Conservation (phyloP, 495 filamentous ascomycete genomes). For the Aspergillus cavernicola region DNA sequence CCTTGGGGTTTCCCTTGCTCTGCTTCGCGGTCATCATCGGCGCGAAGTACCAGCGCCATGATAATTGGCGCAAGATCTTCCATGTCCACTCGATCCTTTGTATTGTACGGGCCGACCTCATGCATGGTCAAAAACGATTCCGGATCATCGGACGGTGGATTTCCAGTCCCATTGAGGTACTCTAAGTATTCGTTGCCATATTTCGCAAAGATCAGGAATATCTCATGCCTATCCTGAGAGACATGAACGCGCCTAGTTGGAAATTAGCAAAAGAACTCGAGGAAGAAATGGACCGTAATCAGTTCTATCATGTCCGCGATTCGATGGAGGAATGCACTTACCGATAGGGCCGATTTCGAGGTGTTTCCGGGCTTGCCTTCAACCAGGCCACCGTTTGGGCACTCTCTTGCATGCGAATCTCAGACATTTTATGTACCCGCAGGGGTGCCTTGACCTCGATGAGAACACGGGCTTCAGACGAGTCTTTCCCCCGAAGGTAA, state of each 20-base stretch:
- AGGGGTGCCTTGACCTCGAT: slow-evolving; percentile 10
- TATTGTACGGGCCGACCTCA: slow-evolving; percentile 2
- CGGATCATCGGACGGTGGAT: not conserved
- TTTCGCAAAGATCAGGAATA: slow-evolving; percentile 15
- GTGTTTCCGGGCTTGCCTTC: not conserved
- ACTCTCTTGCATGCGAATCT: slow-evolving; percentile 15
- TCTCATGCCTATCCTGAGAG: slow-evolving; percentile 14
- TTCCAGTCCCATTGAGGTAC: slow-evolving; percentile 1
- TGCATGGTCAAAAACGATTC: slow-evolving; percentile 4
- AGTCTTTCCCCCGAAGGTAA: not conserved
- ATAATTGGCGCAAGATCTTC: not conserved
- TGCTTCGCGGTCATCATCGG: not conserved
- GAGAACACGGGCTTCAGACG: not conserved
- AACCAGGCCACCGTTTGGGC: slow-evolving; percentile 18
- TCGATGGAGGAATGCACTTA: too few species aligned
- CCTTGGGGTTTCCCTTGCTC: not conserved
- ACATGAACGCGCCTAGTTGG: slow-evolving; percentile 10
- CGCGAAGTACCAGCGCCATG: slow-evolving; percentile 1
- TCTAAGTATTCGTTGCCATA: slow-evolving; percentile 5
- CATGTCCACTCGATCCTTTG: not conserved
- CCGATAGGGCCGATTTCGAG: not conserved
- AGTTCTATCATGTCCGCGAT: too few species aligned
- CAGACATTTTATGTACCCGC: not conserved
- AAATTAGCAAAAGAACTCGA: not conserved
- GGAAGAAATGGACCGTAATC: too few species aligned